Conservation (phyloP, 371 early-diverging fungal genomes). For the Lichtheimia ornata region DNA sequence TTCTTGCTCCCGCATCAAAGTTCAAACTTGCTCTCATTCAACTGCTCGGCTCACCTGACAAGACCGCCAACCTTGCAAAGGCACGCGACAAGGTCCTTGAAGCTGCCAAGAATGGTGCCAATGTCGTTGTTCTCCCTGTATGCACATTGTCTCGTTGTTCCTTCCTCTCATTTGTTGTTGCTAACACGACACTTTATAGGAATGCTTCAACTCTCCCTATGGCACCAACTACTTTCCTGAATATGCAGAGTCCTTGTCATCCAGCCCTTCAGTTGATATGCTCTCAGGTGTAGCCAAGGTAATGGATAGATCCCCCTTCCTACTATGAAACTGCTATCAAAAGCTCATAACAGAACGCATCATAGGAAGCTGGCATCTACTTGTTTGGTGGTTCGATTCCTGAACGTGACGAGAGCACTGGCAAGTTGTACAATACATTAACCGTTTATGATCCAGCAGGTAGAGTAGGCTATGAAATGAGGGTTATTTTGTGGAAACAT, state of each 20-base stretch:
- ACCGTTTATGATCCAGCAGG: slow-evolving; percentile 87
- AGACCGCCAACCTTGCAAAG: slow-evolving; percentile 74
- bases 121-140: slow-evolving; percentile 90
- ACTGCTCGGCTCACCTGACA: slow-evolving; percentile 70
- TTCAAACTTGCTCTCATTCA: slow-evolving; percentile 81
- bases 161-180: background rate
- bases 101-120: slow-evolving; percentile 81
- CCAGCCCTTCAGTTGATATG: slow-evolving; percentile 61
- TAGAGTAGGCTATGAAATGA: slow-evolving; percentile 10
- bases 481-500: background rate
- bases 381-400: slow-evolving; percentile 90
- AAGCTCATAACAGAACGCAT: no score
- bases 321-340: no score
- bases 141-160: background rate
- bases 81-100: slow-evolving; percentile 79
- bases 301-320: background rate
- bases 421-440: slow-evolving; percentile 86
- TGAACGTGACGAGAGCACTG: slow-evolving; percentile 62
- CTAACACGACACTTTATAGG: slow-evolving; percentile 36
- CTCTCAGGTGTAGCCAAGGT: slow-evolving; percentile 83
- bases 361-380: slow-evolving; percentile 74
- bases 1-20: slow-evolving; percentile 35
- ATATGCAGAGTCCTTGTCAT: slow-evolving; percentile 69
- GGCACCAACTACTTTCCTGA: slow-evolving; percentile 86
- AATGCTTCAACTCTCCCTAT: slow-evolving; percentile 97